phyloP scores from a whole-genome alignment of 2,329 filamentous ascomycete species.

The Pseudopyricularia cyperi region DNA sequence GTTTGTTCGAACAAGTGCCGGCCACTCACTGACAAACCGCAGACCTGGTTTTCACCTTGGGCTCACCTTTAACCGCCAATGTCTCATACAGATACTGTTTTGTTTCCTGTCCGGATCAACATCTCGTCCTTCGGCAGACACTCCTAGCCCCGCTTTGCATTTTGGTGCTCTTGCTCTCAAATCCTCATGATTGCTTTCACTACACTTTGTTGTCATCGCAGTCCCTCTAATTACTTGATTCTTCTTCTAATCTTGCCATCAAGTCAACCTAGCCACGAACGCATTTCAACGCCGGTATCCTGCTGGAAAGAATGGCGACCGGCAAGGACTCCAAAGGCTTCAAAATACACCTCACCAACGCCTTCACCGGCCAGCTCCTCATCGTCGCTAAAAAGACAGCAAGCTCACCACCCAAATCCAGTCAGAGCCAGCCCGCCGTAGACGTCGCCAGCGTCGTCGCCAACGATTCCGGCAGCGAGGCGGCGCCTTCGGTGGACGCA shows the following conservation, averaged over 20 bases:
- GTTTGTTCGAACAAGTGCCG: not conserved
- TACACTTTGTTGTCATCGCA: not conserved
- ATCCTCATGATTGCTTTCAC: not conserved
- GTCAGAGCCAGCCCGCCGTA: not conserved
- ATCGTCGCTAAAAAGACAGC: not conserved
- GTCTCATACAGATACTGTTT: not conserved
- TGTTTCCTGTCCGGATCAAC: not conserved
- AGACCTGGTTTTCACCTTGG: not conserved
- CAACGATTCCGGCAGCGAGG: conserved; percentile 2
- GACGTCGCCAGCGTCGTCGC: not conserved
- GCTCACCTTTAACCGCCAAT: not conserved
- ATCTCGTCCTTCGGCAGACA: not conserved
- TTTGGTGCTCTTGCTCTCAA: not conserved
- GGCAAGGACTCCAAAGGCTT: not conserved
- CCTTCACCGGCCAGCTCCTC: not conserved
- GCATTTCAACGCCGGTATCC: not conserved
- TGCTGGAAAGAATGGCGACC: not conserved
- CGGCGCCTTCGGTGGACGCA: not conserved
- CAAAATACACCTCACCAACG: conserved; percentile 1
- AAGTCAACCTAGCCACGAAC: not conserved
- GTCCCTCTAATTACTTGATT: not conserved
- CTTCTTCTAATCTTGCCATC: not conserved
- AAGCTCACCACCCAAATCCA: not conserved
- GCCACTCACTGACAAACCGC: not conserved
- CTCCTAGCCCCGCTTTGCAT: not conserved